phyloP scores from a whole-genome alignment of 345 rosid species.

The thale cress (Arabidopsis thaliana) region DNA sequence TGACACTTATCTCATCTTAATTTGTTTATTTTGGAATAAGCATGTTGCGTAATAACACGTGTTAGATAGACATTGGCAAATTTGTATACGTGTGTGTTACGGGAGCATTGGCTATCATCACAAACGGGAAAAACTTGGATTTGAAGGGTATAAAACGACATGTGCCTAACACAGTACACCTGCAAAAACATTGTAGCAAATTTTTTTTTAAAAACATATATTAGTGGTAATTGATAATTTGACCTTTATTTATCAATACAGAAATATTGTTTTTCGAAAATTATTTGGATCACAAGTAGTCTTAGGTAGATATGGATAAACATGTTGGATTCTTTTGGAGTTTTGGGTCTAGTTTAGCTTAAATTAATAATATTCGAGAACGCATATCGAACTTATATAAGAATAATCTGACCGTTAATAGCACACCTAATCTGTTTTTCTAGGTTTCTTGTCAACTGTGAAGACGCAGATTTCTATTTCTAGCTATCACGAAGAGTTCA shows the following conservation, averaged over 20 bases:
- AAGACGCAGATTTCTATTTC: slow-evolving; percentile 15
- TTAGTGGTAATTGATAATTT: background rate
- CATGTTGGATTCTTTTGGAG: slow-evolving; percentile 18
- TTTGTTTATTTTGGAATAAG: background rate
- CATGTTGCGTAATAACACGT: slow-evolving; percentile 12
- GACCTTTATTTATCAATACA: slow-evolving; percentile 12
- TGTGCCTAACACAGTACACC: slow-evolving; percentile 25
- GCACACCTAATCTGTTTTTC: background rate
- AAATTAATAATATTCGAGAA: background rate
- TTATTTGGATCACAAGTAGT: slow-evolving; percentile 31
- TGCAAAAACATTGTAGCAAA: background rate
- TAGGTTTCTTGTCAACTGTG: slow-evolving; percentile 12
- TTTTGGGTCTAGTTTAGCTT: background rate
- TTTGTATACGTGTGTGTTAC: slow-evolving; percentile 28
- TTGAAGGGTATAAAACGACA: slow-evolving; percentile 25
- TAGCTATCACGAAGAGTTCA: too few relatives aligned
- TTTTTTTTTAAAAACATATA: too few relatives aligned
- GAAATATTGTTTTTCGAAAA: background rate
- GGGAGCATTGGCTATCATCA: slow-evolving; percentile 39
- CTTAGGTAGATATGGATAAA: slow-evolving; percentile 13
- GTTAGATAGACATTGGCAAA: slow-evolving; percentile 18
- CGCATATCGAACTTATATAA: slow-evolving; percentile 6
- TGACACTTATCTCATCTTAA: slow-evolving; percentile 21
- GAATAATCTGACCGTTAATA: slow-evolving; percentile 3
- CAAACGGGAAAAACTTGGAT: slow-evolving; percentile 19